Evolutionary conservation across 441 rosid species (phyloP).

Genomic region (Adansonia madagascariensis): DNA sequence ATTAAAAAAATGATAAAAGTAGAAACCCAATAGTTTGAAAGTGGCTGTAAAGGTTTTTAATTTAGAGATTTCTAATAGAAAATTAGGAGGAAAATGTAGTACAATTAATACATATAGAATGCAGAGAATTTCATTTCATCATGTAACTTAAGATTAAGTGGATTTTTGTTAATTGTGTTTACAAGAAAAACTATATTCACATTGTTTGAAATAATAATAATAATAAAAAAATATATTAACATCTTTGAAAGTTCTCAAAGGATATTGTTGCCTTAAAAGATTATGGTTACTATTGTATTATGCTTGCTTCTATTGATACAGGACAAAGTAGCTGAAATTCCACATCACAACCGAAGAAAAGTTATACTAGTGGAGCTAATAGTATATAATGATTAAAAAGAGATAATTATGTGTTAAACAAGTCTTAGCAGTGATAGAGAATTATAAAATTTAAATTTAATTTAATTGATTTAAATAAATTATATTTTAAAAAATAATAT

Average conservation of each 20-base stretch:
- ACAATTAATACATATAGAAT: no score
- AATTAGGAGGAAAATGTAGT: no score
- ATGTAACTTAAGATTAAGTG: not conserved
- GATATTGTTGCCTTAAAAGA: slow-evolving; percentile 4
- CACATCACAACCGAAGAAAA: not conserved
- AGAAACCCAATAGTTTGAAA: no score
- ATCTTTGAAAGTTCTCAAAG: not conserved
- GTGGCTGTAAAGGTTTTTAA: no score
- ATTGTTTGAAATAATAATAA: no score
- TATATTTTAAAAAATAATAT: no score
- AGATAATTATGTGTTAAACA: slow-evolving; percentile 3
- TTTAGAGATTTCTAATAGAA: no score
- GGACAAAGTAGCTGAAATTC: slow-evolving; percentile 4
- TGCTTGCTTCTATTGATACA: not conserved
- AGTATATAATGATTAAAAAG: not conserved
- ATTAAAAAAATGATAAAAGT: no score
- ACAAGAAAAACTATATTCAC: not conserved
- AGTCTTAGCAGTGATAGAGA: not conserved
- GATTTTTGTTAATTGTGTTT: not conserved
- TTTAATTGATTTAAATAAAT: no score
- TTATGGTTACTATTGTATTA: not conserved
- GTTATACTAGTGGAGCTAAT: not conserved
- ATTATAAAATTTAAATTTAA: no score
- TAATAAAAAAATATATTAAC: no score
- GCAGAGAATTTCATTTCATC: no score